Percentiles rank a stretch among this genome's conserved stretches.
These are phyloP conservation scores for Suillus americanus DNA, from an alignment of 768 basidiomycete genomes.

Conservation along the genomic window DNA sequence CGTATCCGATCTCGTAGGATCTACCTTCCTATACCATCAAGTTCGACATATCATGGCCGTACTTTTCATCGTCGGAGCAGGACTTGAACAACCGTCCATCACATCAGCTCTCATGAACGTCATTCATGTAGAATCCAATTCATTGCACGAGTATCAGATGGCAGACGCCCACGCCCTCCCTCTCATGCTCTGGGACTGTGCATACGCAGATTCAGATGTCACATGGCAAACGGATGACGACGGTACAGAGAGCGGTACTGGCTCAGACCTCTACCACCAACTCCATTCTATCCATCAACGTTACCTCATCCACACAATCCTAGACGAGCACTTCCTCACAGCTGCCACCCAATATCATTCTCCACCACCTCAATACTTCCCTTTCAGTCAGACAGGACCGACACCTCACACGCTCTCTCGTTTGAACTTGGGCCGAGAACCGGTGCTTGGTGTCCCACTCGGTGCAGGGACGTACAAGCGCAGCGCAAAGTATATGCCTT, in stretches of 20 bases:
- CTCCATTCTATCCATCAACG: neutral
- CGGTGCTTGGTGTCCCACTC: neutral
- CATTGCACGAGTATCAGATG: constrained; percentile 73
- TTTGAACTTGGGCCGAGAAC: neutral
- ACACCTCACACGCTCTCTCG: neutral
- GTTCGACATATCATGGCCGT: constrained; percentile 93
- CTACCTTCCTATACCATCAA: constrained; percentile 93
- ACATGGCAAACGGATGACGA: neutral
- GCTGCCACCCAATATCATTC: neutral
- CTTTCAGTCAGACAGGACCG: neutral
- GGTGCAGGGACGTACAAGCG: neutral
- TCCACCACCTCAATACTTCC: neutral
- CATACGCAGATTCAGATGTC: neutral
- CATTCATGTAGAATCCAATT: constrained; percentile 28
- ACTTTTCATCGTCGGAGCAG: constrained; percentile 83
- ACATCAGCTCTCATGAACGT: constrained; percentile 76
- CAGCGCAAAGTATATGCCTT: neutral
- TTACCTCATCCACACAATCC: neutral
- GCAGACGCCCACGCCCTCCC: constrained; percentile 90
- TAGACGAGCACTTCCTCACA: neutral
- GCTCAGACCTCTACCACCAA: neutral
- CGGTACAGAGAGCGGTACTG: neutral
- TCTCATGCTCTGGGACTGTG: neutral
- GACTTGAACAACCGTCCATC: constrained; percentile 72
- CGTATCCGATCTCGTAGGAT: constrained; percentile 84